A percentile compares a stretch with the other conserved stretches of the same genome.
These are phyloP conservation scores for Pleurotus tuoliensis DNA, from an alignment of 768 basidiomycete genomes.

Conservation along the genomic window DNA sequence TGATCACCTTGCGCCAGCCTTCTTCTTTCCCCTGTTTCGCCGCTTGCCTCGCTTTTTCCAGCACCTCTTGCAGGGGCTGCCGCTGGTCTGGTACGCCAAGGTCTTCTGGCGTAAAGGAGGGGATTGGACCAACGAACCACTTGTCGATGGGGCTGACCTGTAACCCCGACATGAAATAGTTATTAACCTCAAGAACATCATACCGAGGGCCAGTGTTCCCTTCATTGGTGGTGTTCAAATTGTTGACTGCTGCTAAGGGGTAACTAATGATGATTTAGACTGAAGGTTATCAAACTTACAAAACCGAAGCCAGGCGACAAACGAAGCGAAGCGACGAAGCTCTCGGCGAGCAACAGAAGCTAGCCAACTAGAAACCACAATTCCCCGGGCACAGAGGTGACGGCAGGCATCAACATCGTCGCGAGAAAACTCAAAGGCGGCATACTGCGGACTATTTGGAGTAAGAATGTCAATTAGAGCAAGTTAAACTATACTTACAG, in stretches of 20 bases:
- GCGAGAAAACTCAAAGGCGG: slow-evolving; percentile 48
- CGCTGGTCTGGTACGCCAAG: slow-evolving; percentile 39
- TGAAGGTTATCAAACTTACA: slow-evolving; percentile 39
- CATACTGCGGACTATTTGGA: slow-evolving; percentile 49
- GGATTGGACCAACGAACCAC: slow-evolving; percentile 72
- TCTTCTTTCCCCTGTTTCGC: slow-evolving; percentile 40
- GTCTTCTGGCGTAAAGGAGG: slow-evolving; percentile 45
- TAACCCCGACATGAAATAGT: slow-evolving; percentile 72
- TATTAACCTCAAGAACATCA: slow-evolving; percentile 78
- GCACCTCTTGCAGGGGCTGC: slow-evolving; percentile 32
- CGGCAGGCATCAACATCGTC: slow-evolving; percentile 52
- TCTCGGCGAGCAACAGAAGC: slow-evolving; percentile 64
- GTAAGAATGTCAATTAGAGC: slow-evolving; percentile 10
- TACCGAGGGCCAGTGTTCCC: slow-evolving; percentile 48
- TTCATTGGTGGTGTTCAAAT: slow-evolving; percentile 53
- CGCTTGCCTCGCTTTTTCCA: slow-evolving; percentile 46
- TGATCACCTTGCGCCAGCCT: slow-evolving; percentile 38
- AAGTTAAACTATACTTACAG: slow-evolving; percentile 41
- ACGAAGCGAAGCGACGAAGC: slow-evolving; percentile 70
- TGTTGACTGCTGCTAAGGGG: slow-evolving; percentile 22
- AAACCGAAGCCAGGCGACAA: slow-evolving; percentile 72
- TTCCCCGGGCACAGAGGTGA: slow-evolving; percentile 48
- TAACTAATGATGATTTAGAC: neutral
- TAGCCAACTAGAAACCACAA: slow-evolving; percentile 67
- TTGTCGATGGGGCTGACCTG: slow-evolving; percentile 66